phyloP scores from a whole-genome alignment of 169 alveolate species.

The Amoebophrya sp. region DNA sequence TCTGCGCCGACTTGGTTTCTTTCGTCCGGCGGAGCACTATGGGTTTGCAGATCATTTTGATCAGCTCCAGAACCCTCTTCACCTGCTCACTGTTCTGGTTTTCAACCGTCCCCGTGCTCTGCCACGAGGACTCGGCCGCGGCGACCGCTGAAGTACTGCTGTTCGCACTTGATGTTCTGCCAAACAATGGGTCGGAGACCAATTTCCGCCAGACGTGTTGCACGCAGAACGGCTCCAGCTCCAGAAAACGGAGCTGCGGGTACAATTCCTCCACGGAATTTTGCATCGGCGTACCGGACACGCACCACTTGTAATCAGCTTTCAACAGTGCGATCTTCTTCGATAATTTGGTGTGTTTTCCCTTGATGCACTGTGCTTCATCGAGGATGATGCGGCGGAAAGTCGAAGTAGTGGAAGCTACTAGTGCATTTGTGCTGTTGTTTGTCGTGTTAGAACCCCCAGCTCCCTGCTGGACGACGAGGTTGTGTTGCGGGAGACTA shows the following conservation, averaged over 20 bases:
- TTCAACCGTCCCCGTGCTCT: not conserved
- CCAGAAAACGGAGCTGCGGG: not conserved
- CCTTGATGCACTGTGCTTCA: slow-evolving; percentile 20
- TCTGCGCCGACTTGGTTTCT: not conserved
- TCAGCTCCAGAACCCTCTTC: not conserved
- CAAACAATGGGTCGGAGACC: not conserved
- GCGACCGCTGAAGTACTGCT: not conserved
- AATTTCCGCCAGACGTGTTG: not conserved
- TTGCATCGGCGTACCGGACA: not conserved
- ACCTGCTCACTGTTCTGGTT: not conserved
- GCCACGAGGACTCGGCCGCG: not conserved
- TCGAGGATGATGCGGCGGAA: not conserved
- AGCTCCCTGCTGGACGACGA: no score
- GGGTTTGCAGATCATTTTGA: not conserved
- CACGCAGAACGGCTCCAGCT: not conserved
- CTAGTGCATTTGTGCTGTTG: no score
- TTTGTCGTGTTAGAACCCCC: no score
- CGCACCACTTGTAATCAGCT: not conserved
- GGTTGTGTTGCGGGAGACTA: no score
- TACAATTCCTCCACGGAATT: not conserved
- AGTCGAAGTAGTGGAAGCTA: no score
- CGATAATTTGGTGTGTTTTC: not conserved
- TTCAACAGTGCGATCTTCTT: not conserved
- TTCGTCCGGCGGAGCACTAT: not conserved
- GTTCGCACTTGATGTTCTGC: not conserved